Conservation (phyloP, 176 grass and related monocot species). For the Ensete ventricosum region DNA sequence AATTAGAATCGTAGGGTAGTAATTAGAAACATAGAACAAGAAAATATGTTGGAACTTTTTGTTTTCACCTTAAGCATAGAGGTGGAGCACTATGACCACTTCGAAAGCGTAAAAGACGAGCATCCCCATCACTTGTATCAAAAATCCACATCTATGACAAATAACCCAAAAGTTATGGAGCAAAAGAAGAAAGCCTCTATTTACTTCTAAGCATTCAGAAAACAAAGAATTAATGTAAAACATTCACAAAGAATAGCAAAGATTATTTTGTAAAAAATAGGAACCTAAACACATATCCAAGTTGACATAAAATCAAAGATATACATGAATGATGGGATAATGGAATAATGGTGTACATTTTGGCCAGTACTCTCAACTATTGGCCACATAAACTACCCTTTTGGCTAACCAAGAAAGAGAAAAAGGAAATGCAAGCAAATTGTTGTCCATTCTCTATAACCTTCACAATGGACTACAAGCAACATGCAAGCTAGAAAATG, state of each 20-base stretch:
- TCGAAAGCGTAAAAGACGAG: conserved; percentile 85
- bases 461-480: background rate
- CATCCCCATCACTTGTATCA: conserved; percentile 81
- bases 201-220: background rate
- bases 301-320: background rate
- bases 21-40: conserved; percentile 3
- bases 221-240: background rate
- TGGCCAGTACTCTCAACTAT: background rate
- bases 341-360: background rate
- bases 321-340: background rate
- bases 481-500: background rate
- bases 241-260: background rate
- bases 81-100: conserved; percentile 95
- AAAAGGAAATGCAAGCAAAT: background rate
- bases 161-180: background rate
- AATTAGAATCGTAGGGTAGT: background rate
- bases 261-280: background rate
- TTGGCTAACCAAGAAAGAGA: background rate
- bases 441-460: background rate
- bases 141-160: conserved; percentile 94
- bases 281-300: background rate
- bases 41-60: background rate
- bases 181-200: background rate
- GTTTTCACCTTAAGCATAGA: conserved; percentile 69
- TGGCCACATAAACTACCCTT: background rate